Evolutionary conservation across 352 stramenopile genomes (phyloP).

Genomic region (Pythium dissotocum): DNA sequence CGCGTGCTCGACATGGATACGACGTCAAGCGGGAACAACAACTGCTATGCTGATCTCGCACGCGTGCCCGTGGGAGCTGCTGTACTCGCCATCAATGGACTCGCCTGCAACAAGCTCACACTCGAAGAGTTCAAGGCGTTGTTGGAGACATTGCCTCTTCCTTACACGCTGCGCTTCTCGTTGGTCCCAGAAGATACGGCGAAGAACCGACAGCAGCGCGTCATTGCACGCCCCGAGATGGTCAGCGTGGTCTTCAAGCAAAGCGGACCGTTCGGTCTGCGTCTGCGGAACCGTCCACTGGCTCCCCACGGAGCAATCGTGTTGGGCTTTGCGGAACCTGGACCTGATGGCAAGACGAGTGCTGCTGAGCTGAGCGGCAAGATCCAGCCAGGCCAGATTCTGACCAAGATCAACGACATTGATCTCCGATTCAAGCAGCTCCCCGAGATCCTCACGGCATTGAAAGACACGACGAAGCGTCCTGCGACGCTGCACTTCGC

Average conservation of each 20-base stretch:
- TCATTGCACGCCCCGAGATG: slow-evolving; percentile 51
- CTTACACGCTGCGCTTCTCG: slow-evolving; percentile 71
- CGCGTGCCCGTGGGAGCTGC: slow-evolving; percentile 56
- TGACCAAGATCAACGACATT: slow-evolving; percentile 65
- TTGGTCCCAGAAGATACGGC: slow-evolving; percentile 55
- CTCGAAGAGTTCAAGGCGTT: slow-evolving; percentile 63
- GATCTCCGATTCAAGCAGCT: slow-evolving; percentile 73
- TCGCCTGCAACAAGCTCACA: slow-evolving; percentile 72
- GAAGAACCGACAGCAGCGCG: slow-evolving; percentile 52
- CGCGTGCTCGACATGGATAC: slow-evolving; percentile 43
- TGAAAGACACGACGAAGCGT: slow-evolving; percentile 59
- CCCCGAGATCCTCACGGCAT: slow-evolving; percentile 51
- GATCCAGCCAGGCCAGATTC: slow-evolving; percentile 64
- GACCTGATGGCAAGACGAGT: slow-evolving; percentile 50
- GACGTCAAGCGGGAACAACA: not conserved
- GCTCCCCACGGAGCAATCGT: slow-evolving; percentile 73
- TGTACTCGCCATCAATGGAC: slow-evolving; percentile 75
- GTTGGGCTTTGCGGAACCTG: slow-evolving; percentile 57
- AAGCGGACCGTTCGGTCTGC: slow-evolving; percentile 70
- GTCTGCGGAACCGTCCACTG: slow-evolving; percentile 71
- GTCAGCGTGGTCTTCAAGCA: slow-evolving; percentile 71
- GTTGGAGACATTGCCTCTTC: slow-evolving; percentile 50
- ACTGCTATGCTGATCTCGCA: slow-evolving; percentile 32
- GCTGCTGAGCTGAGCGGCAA: slow-evolving; percentile 69
- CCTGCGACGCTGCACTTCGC: slow-evolving; percentile 77